phyloP scores from a whole-genome alignment of 2,329 filamentous ascomycete species.

The Ustulina deusta region DNA sequence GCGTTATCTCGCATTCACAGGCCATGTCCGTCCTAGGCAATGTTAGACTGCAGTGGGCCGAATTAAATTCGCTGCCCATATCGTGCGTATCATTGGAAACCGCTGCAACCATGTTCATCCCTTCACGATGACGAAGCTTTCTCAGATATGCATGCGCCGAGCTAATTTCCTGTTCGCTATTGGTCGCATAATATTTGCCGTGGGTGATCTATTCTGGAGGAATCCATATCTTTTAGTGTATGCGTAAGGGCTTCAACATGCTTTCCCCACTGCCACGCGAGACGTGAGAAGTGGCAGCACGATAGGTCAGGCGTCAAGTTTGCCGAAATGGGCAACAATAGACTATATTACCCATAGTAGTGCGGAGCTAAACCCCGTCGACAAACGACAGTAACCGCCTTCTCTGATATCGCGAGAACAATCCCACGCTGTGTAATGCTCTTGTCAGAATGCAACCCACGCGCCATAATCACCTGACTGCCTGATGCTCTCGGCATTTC shows the following conservation, averaged over 20 bases:
- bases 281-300: constrained; percentile 10
- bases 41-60: constrained; percentile 21
- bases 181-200: constrained; percentile 19
- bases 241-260: constrained; percentile 10
- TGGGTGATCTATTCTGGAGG: constrained; percentile 2
- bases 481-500: constrained; percentile 33
- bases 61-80: constrained; percentile 25
- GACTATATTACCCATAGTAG: constrained; percentile 15
- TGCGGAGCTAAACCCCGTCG: not conserved
- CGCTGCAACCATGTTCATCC: constrained; percentile 24
- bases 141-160: constrained; percentile 25
- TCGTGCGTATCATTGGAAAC: constrained; percentile 25
- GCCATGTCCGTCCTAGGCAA: not conserved
- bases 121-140: constrained; percentile 34
- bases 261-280: constrained; percentile 33
- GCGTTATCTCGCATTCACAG: constrained; percentile 28
- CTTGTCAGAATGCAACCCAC: constrained; percentile 34
- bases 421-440: constrained; percentile 28
- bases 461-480: constrained; percentile 35
- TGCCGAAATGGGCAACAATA: constrained; percentile 28
- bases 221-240: constrained; percentile 7
- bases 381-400: not conserved
- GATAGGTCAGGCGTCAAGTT: constrained; percentile 24
- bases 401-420: constrained; percentile 22
- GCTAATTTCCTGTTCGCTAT: constrained; percentile 17